Evolutionary conservation across 345 rosid genomes (phyloP).

Genomic region (Euphorbia peplus): DNA sequence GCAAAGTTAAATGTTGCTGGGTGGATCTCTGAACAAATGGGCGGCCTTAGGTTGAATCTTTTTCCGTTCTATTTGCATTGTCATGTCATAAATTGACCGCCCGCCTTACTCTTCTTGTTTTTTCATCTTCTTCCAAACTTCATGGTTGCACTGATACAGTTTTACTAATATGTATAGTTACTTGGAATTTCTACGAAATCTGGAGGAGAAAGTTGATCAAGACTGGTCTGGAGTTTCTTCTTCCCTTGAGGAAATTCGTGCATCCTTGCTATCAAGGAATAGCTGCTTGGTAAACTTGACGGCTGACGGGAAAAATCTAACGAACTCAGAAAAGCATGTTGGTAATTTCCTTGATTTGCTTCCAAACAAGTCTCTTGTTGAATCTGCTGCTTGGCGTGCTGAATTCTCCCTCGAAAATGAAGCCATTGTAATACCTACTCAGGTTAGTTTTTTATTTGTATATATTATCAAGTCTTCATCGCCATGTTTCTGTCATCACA

Average conservation of each 20-base stretch:
- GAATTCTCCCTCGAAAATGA: constrained; percentile 63
- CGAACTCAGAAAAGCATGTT: constrained; percentile 53
- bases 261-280: constrained; percentile 65
- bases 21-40: constrained; percentile 98
- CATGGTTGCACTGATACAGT: constrained; percentile 19
- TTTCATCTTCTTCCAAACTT: neutral
- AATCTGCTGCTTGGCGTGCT: constrained; percentile 52
- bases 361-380: constrained; percentile 52
- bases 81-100: neutral
- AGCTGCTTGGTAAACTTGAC: constrained; percentile 87
- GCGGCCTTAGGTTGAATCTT: constrained; percentile 77
- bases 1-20: constrained; percentile 87
- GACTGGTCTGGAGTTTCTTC: constrained; percentile 88
- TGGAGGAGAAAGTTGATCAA: constrained; percentile 80
- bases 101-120: neutral
- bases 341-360: constrained; percentile 82
- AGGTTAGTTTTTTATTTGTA: constrained; percentile 40
- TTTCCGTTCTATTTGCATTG: neutral
- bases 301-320: constrained; percentile 72
- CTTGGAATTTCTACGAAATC: constrained; percentile 69
- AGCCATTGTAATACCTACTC: constrained; percentile 91
- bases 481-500: neutral
- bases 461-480: neutral
- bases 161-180: constrained; percentile 47
- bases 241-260: constrained; percentile 84